These are phyloP conservation scores for Mycena vulgaris DNA, from an alignment of 768 basidiomycete species.

Conservation along the genomic window DNA sequence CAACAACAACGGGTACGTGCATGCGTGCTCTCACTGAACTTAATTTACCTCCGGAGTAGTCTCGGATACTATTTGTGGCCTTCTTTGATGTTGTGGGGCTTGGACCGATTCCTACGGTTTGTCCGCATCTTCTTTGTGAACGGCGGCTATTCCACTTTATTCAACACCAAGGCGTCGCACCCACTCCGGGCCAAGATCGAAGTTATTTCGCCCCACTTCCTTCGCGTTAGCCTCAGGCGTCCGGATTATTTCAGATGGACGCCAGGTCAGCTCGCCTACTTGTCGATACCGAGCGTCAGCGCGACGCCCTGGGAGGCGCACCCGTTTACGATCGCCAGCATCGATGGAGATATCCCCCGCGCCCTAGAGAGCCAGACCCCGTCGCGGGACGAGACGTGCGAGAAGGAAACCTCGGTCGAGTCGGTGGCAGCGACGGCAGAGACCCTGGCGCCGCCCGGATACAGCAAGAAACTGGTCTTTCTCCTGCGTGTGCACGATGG, in stretches of 20 bases:
- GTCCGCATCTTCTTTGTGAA: constrained; percentile 51
- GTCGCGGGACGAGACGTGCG: constrained; percentile 14
- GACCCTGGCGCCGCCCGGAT: not conserved
- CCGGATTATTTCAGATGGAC: constrained; percentile 61
- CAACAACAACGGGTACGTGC: constrained; percentile 18
- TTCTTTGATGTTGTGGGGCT: constrained; percentile 61
- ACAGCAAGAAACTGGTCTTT: constrained; percentile 64
- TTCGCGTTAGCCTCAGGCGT: constrained; percentile 57
- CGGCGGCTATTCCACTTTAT: constrained; percentile 19
- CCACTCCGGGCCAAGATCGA: constrained; percentile 23
- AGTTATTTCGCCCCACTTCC: constrained; percentile 44
- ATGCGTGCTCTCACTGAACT: not conserved
- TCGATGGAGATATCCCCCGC: constrained; percentile 42
- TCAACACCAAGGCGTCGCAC: constrained; percentile 20
- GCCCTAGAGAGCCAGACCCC: not conserved
- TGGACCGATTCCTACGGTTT: constrained; percentile 60
- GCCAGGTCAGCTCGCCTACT: constrained; percentile 64
- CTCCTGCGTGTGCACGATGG: constrained; percentile 67
- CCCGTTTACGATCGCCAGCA: constrained; percentile 66
- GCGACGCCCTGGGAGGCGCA: constrained; percentile 62
- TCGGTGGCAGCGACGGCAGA: constrained; percentile 17
- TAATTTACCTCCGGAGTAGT: constrained; percentile 8
- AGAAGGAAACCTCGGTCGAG: constrained; percentile 17
- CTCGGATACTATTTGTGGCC: constrained; percentile 60
- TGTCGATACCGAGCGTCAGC: constrained; percentile 64